phyloP scores from a whole-genome alignment of 768 basidiomycete genomes.

The Imleria badia region DNA sequence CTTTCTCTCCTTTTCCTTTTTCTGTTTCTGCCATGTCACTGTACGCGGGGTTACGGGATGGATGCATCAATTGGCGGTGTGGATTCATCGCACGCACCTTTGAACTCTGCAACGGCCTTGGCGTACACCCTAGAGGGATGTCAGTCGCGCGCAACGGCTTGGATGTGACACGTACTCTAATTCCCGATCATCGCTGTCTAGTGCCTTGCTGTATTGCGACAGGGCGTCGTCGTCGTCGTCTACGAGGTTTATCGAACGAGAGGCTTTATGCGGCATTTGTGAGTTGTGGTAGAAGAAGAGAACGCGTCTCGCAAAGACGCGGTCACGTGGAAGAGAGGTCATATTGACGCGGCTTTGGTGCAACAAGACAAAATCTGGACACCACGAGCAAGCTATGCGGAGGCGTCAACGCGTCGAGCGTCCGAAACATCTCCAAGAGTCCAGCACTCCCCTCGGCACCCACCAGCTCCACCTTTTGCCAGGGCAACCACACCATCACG shows the following conservation, averaged over 20 bases:
- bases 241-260: constrained; percentile 8
- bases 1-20: constrained; percentile 22
- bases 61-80: not conserved
- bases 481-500: constrained; percentile 51
- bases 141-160: not conserved
- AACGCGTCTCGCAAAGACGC: too few relatives aligned
- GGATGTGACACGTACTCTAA: constrained; percentile 22
- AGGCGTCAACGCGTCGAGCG: constrained; percentile 29
- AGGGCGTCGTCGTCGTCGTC: constrained; percentile 14
- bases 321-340: constrained; percentile 22
- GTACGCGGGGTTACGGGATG: not conserved
- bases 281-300: not conserved
- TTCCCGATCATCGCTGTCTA: constrained; percentile 27
- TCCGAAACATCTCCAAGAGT: constrained; percentile 18
- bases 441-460: constrained; percentile 11
- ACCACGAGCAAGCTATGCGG: constrained; percentile 30
- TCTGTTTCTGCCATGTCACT: constrained; percentile 37
- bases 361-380: constrained; percentile 27
- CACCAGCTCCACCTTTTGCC: constrained; percentile 40
- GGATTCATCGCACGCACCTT: constrained; percentile 17
- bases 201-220: constrained; percentile 19
- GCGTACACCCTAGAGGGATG: constrained; percentile 23
- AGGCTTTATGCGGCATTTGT: constrained; percentile 13
- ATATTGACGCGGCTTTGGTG: constrained; percentile 1
- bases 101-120: constrained; percentile 32